Conservation (phyloP, 176 grass and related monocot species). For the Thinopyrum elongatum region DNA sequence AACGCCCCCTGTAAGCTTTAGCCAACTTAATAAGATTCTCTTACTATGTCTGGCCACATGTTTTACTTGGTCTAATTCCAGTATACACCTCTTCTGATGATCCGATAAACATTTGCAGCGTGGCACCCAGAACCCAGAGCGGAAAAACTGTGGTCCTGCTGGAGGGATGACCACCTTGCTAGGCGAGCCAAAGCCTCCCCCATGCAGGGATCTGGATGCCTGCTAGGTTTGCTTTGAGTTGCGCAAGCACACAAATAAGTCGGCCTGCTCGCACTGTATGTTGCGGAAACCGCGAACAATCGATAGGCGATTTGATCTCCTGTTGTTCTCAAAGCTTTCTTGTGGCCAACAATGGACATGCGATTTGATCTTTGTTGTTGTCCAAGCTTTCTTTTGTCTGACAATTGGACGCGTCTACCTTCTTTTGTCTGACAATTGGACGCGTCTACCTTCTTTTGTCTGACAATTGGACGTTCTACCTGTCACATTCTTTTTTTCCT, state of each 20-base stretch:
- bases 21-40: constrained; percentile 5
- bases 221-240: constrained; percentile 60
- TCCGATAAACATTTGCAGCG: constrained; percentile 40
- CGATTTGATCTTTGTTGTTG: not conserved
- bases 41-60: not conserved
- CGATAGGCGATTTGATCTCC: constrained; percentile 4
- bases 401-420: no score
- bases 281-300: constrained; percentile 30
- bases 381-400: not conserved
- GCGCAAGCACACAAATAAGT: constrained; percentile 42
- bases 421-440: no score
- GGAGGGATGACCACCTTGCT: constrained; percentile 85
- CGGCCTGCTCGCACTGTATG: not conserved
- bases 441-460: not conserved
- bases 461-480: not conserved
- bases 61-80: not conserved
- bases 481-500: not conserved
- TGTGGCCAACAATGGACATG: not conserved
- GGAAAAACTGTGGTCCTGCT: constrained; percentile 72
- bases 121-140: constrained; percentile 77
- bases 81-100: not conserved
- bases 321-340: constrained; percentile 35
- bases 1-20: constrained; percentile 68
- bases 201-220: constrained; percentile 89
- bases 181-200: constrained; percentile 63